Conservation (phyloP, 139 green algal genomes). For the Closterium sp. region DNA sequence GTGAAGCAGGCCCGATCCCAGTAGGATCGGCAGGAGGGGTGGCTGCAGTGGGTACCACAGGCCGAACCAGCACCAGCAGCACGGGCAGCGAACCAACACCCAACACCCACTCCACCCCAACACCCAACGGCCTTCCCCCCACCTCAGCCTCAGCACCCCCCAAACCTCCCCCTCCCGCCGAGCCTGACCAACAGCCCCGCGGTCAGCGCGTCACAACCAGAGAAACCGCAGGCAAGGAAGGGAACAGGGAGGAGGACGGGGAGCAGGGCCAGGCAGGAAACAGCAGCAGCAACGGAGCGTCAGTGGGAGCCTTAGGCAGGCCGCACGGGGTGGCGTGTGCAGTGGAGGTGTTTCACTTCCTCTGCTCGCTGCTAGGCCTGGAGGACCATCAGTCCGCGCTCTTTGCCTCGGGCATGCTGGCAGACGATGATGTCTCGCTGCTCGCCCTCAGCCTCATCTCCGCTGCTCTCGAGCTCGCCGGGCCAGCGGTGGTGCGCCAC, state of each 20-base stretch:
- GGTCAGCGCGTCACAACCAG: not conserved
- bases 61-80: not conserved
- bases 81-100: not conserved
- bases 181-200: not conserved
- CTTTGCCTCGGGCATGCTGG: not conserved
- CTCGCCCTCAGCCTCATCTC: slow-evolving; percentile 79
- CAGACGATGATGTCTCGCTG: slow-evolving; percentile 56
- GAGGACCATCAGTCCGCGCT: slow-evolving; percentile 30
- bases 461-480: slow-evolving; percentile 58
- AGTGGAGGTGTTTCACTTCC: slow-evolving; percentile 59
- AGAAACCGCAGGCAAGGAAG: not conserved
- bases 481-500: slow-evolving; percentile 43
- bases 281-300: not conserved
- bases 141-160: not conserved
- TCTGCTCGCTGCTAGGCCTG: slow-evolving; percentile 46
- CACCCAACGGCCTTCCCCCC: not conserved
- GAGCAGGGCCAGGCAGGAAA: not conserved
- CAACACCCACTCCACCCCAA: not conserved
- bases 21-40: not conserved
- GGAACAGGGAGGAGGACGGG: not conserved
- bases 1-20: not conserved
- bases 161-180: not conserved
- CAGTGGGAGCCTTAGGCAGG: not conserved
- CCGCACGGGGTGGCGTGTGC: slow-evolving; percentile 57
- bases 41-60: not conserved